Base-by-base conservation (phyloP, 768 basidiomycete species). In the Nidularia pulvinata region DNA sequence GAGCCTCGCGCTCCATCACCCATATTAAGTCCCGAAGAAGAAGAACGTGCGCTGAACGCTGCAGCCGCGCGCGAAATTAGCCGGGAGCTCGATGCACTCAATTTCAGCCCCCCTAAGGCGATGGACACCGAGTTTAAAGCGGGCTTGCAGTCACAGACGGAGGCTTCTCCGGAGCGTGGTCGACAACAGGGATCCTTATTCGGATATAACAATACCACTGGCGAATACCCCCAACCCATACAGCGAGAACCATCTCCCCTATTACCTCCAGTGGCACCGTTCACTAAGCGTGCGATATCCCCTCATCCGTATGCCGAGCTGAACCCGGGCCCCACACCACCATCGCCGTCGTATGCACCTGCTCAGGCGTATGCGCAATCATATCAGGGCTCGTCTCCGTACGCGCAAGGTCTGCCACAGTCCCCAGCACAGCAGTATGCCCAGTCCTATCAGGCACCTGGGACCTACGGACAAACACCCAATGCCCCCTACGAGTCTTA, bases 51-150 rank as follows among this genome's bases (percentile, higher is more conserved):
- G n/a, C 74, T 81, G 32, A 82, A 86, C 58, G 83, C 81, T 1
- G 89, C 88, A 14, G 88, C 85, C 30, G 87, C 87, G 4, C 77
- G 83, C 14, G 88, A 88, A 63, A 76, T 91, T 1, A 79, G 79
- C 10, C 78, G 81, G 10, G 89, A 89, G 61, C 59, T 89, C 48
- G 84, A 88, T 52, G 74, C 82, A 16, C 67, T 89, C 14, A 75
- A 72, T 53, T 62, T 67, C 37, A 66, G 59, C 36, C 66, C 69
- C 13, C 67, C 65, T 5, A 42, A 11, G 13, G 14, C 61, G 34
- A 49, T 33, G 33, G 51, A 46, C 50, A 30, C 53, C 16, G 55
- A 43, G 53, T n/a, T 44, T 33, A 50, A 48, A 33, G 55, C 57
- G 52, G 55, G 39, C 51, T 52, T 48, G 36, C 54, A 44, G 52